Base-by-base conservation (phyloP, 2,329 filamentous ascomycete genomes). In the Penicillium occitanis region DNA sequence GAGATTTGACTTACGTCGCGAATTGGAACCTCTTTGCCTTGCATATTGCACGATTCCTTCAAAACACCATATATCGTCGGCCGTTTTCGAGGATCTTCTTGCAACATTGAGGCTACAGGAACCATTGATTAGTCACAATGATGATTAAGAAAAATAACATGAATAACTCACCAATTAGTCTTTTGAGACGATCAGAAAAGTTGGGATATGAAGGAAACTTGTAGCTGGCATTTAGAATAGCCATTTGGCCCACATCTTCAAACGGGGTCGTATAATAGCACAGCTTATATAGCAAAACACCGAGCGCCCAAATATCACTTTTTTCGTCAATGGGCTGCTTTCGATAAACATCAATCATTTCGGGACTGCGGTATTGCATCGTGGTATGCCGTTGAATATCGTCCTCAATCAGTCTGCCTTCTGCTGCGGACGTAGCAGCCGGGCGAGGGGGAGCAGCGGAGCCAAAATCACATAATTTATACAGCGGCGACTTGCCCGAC, bases 191-290 rank as follows among this genome's bases (percentile, higher is more conserved):
- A 71, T 96, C 91, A 0, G 95, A 97, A 76, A 99, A 99, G 19
- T 87, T 83, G 33, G 95, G 95, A 74, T 97, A 92, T 67, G 85
- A 87, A 5, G 94, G 95, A 73, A 92, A 99, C 74, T 91, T 93
- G 84, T 92, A 98, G 77, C 88, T 96, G 61, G 95, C 95, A 75
- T 98, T 98, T 68, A 99, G 82, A 69, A 99, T 99, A 13, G 95
- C 95, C 82, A 98, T 91, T 81, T 97, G 94, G 30, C 95, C 95
- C 75, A 97, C 93, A 69, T 98, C 94, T 80, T 99, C 95, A 73
- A 99, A 99, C 0, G 95, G 95, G 5, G 95, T 99, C 1, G 95
- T 99, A 79, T 99, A 99, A 80, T 98, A 99, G 82, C 95, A 99
- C 68, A 99, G 85, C 83, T 99, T 99, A 83, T 99, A 99, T 64